Evolutionary conservation across 2,329 filamentous ascomycete species (phyloP), one percentile per base, ranked within the genome.

Genomic region (Aspergillus sergii): DNA sequence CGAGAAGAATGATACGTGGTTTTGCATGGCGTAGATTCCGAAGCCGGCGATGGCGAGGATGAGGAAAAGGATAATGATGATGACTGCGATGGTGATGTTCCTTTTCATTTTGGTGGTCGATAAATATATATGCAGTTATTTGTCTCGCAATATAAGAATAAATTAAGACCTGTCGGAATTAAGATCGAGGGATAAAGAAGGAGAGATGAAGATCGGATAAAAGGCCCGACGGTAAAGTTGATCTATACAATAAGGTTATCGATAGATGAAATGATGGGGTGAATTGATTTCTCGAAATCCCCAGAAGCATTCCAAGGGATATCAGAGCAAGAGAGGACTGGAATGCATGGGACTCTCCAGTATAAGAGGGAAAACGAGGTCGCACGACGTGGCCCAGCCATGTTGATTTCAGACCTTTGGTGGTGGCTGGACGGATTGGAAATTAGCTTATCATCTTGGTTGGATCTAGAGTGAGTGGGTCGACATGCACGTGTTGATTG

Each of bases 1-100:
- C 2, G 67, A 68, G 63, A 77, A 78, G 63, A 77, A 69, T 0
- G 69, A 66, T 30, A 76, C 67, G 34, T 73, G 73, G 63, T 78
- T 72, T 58, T 76, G 70, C 58, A 75, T 69, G 7, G 74, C 72
- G 59, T 71, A 79, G 66, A 78, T 77, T 11, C 69, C 69, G 58
- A 76, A 80, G 5, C 78, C 80, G 46, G 78, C 76, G 30, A 80
- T 63, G 23, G 78, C 79, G 45, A 84, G 77, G 54, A 83, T 63
- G 57, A 84, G 64, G 69, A 83, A 83, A 60, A 84, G 75, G 51
- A 81, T 65, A 67, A 84, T 82, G 66, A 84, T 77, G 69, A 84
- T 84, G 62, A 84, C 78, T 16, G 81, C 82, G 65, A 84, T 81
- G 68, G 80, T 75, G 69, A 82, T 76, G 72, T 84, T 84, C 63